phyloP scores from a whole-genome alignment of 352 stramenopile genomes.

The Phytophthora tubulina region DNA sequence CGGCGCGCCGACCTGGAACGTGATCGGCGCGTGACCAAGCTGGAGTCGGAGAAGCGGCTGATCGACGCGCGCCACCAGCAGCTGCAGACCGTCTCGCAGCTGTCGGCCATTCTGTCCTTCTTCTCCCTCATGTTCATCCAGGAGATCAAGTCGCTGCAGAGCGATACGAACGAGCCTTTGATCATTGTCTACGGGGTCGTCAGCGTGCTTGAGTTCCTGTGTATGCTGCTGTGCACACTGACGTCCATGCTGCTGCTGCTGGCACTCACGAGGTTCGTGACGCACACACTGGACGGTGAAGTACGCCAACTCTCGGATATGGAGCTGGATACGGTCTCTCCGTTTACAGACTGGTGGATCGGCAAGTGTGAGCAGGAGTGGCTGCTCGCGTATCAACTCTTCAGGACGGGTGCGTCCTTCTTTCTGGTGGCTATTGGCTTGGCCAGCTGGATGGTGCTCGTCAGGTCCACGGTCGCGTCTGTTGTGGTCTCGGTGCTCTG shows the following conservation, averaged over 20 bases:
- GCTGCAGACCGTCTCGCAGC: conserved; percentile 66
- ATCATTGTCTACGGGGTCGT: conserved; percentile 70
- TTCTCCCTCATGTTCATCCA: conserved; percentile 84
- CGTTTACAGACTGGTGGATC: conserved; percentile 78
- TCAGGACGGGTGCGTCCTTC: conserved; percentile 64
- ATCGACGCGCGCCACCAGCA: conserved; percentile 79
- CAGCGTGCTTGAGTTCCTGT: conserved; percentile 74
- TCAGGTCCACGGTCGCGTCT: conserved; percentile 48
- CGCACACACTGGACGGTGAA: conserved; percentile 80
- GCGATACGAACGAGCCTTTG: conserved; percentile 56
- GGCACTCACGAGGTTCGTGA: conserved; percentile 80
- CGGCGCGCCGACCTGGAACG: conserved; percentile 76
- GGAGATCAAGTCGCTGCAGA: conserved; percentile 63
- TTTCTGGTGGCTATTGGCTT: conserved; percentile 70
- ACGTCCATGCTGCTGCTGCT: conserved; percentile 78
- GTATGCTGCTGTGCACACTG: conserved; percentile 78
- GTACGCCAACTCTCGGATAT: conserved; percentile 58
- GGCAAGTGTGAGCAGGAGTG: conserved; percentile 79
- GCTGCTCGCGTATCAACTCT: conserved; percentile 76
- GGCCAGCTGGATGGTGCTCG: conserved; percentile 74
- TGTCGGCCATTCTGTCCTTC: conserved; percentile 71
- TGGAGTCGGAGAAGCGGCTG: conserved; percentile 82
- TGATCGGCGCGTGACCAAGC: conserved; percentile 74
- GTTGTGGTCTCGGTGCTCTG: conserved; percentile 65
- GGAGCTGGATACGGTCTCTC: conserved; percentile 75